Evolutionary conservation across 257 asterid species (phyloP), one percentile per base, ranked within the genome.

Genomic region (Parsonsia alboflavescens): DNA sequence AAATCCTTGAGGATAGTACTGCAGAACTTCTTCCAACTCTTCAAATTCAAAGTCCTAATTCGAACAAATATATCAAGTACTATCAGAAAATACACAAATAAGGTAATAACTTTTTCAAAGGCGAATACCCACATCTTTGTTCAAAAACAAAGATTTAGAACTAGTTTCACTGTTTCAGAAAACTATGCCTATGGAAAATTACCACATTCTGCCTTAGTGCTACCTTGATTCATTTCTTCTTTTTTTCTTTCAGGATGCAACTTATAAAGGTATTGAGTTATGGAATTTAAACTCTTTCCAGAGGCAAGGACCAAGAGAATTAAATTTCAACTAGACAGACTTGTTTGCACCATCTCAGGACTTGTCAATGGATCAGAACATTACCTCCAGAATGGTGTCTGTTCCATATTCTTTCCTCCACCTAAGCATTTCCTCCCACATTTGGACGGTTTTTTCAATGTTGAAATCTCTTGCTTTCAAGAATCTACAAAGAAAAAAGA

Each of bases 351-450:
- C 61, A 59, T 63, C 50, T 22, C 0, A 21, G 21, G 63, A 75
- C 74, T 46, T 58, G 72, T 56, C 28, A 62, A 28, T 70, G 24
- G 2, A 71, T 67, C 48, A 64, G 53, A 52, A 50, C 63, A 84
- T 70, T 89, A 91, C 98, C 93, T 94, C 93, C 86, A 92, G 78
- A 67, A 94, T 87, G 82, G 95, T 88, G 90, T 94, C 98, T 21
- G 97, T 76, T 53, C 97, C 97, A 77, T 62, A 90, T 81, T 86
- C 97, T 81, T 73, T 88, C 82, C 98, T 90, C 98, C 98, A 94
- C 62, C 79, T 88, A 77, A 94, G 96, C 97, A 92, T 90, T 77
- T 91, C 97, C 82, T 91, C 96, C 98, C 98, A 94, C 96, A 89
- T 91, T 71, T 80, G 90, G 69, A 89, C 81, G 77, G 97, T 90